Evolutionary conservation across 179 eudicot genomes (phyloP), one percentile per base, ranked within the genome.

Genomic region (Drosera spatulata): DNA sequence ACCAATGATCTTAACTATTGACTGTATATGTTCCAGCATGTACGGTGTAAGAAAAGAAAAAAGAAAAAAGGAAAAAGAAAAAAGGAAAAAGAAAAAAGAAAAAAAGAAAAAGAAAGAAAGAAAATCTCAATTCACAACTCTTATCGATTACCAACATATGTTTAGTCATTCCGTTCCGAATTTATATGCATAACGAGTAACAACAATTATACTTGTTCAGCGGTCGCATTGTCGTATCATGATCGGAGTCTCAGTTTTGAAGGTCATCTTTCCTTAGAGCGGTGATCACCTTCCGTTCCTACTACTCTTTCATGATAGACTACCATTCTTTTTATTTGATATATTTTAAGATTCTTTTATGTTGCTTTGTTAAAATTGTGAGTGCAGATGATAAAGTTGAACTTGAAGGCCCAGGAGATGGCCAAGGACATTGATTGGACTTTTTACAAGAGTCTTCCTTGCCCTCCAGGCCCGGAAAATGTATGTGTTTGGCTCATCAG

Each of bases 351-450:
- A 40, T 9, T 41, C 63, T 67, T 42, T 40, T 70, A 9, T 4
- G 43, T 63, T 39, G 4, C 13, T 53, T 65, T 56, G 63, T 69
- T 10, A 61, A 39, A 42, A 40, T 56, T 42, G 39, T n/a, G 56
- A 60, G 39, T 63, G 66, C 83, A 83, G 83, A 73, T 82, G 50
- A 77, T 71, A 79, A 74, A 59, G 55, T 42, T 88, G 54, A 91
- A 85, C 69, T 66, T 79, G 78, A 77, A 82, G 79, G 95, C 88
- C 61, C 72, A 68, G 56, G 74, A 82, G 62, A 69, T 78, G 45
- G 84, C 83, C 53, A 79, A 76, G 66, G 75, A 80, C 62, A 59
- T 85, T 50, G 79, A 77, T 8, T 91, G 95, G 91, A 89, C 91
- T 41, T 72, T 84, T 59, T 91, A 78, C 78, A 61, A 48, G 71